These are phyloP conservation scores for Fusarium nematophilum DNA, from an alignment of 2,329 filamentous ascomycete genomes.

Conservation along the genomic window DNA sequence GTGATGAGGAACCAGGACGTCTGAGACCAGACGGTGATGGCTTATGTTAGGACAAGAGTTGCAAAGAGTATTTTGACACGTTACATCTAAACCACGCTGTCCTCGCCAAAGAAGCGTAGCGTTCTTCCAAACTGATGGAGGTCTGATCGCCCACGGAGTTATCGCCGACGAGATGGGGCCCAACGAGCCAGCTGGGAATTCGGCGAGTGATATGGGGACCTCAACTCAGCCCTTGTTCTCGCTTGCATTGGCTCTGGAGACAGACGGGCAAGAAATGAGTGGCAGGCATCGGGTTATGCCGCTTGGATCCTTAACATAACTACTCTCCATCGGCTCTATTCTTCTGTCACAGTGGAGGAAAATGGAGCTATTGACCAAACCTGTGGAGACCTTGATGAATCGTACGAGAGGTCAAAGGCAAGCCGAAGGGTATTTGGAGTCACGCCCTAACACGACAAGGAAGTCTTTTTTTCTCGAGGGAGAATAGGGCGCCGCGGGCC, in stretches of 20 bases:
- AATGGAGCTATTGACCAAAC: slow-evolving; percentile 16
- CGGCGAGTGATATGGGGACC: no score
- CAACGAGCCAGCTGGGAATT: no score
- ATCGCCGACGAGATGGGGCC: no score
- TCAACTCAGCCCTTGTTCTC: no score
- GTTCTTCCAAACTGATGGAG: no score
- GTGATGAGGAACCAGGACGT: neutral
- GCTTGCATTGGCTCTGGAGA: no score
- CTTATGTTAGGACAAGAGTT: no score
- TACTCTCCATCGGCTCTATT: slow-evolving; percentile 5
- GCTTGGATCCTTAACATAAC: neutral
- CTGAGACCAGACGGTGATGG: no score
- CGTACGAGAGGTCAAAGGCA: slow-evolving; percentile 28
- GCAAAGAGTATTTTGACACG: no score
- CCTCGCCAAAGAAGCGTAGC: no score
- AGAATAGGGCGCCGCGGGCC: neutral
- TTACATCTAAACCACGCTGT: no score
- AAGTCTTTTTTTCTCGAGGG: neutral
- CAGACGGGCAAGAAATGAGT: neutral
- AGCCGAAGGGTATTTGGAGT: slow-evolving; percentile 21
- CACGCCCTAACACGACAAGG: neutral
- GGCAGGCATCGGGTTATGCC: slow-evolving; percentile 6
- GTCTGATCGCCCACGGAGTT: no score
- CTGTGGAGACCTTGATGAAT: slow-evolving; percentile 32
- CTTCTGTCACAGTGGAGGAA: slow-evolving; percentile 8